Evolutionary conservation across 2,329 filamentous ascomycete species (phyloP).

Genomic region (Fusarium napiforme): DNA sequence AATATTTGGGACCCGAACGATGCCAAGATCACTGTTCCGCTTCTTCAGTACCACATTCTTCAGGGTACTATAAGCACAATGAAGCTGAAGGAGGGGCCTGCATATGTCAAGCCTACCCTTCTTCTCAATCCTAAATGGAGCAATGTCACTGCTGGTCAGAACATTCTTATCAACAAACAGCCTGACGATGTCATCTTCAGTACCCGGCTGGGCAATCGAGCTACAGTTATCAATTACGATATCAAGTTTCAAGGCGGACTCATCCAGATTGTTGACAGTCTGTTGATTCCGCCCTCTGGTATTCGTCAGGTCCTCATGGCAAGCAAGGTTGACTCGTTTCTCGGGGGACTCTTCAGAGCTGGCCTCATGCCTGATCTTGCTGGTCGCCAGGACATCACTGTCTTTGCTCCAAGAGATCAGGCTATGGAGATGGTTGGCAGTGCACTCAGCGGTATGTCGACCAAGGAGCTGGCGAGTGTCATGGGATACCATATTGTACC

Average conservation of each 20-base stretch:
- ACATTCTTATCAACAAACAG: constrained; percentile 59
- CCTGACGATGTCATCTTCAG: constrained; percentile 59
- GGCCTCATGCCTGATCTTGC: constrained; percentile 55
- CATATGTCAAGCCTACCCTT: constrained; percentile 56
- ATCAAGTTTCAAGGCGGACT: constrained; percentile 61
- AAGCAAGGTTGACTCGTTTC: constrained; percentile 56
- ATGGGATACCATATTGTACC: constrained; percentile 73
- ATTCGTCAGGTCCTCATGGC: constrained; percentile 62
- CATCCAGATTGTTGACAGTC: constrained; percentile 63
- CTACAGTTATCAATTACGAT: constrained; percentile 56
- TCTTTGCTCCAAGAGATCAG: constrained; percentile 71
- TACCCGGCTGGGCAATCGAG: constrained; percentile 59
- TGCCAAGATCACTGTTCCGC: constrained; percentile 55
- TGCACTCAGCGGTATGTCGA: constrained; percentile 58
- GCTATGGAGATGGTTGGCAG: constrained; percentile 69
- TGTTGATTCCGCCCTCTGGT: constrained; percentile 60
- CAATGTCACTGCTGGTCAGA: constrained; percentile 62
- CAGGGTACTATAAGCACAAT: constrained; percentile 58
- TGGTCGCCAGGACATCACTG: constrained; percentile 60
- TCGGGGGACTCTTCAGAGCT: constrained; percentile 49
- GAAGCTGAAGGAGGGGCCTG: constrained; percentile 51
- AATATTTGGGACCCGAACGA: constrained; percentile 59
- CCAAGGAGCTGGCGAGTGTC: constrained; percentile 60
- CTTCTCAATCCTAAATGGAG: constrained; percentile 56
- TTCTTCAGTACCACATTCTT: constrained; percentile 72